Conservation (phyloP, 1,284 basidiomycete genomes). For the Cystobasidium sp. region DNA sequence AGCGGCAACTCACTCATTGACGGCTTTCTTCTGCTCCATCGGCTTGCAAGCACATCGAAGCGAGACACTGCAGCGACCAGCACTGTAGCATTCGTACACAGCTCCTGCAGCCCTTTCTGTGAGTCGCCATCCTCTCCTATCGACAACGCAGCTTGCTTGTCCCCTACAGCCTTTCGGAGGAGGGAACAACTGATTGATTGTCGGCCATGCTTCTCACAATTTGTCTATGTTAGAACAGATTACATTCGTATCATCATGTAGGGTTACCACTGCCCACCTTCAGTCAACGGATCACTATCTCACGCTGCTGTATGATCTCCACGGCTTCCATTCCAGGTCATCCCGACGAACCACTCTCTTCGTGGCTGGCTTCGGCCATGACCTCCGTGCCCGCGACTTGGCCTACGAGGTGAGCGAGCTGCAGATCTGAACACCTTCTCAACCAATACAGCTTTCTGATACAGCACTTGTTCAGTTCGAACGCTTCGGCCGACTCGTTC, state of each 20-base stretch:
- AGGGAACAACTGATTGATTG: no score
- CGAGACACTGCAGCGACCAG: neutral
- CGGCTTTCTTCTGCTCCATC: neutral
- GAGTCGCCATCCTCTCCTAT: no score
- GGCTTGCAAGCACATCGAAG: neutral
- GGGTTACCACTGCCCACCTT: neutral
- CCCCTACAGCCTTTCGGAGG: no score
- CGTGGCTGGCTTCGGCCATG: conserved; percentile 43
- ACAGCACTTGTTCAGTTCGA: conserved; percentile 26
- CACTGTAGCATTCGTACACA: neutral
- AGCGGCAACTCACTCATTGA: neutral
- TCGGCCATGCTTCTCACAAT: no score
- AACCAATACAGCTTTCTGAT: neutral
- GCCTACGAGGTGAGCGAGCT: conserved; percentile 40
- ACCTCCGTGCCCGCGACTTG: conserved; percentile 41
- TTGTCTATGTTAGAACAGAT: no score
- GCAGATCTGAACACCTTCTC: neutral
- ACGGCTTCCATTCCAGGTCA: conserved; percentile 26
- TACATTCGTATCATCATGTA: no score
- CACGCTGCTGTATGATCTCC: neutral
- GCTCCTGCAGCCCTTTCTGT: no score
- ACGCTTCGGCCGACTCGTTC: conserved; percentile 41
- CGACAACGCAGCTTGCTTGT: no score
- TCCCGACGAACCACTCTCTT: conserved; percentile 43
- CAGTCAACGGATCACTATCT: neutral